A percentile compares a stretch with the other conserved stretches of the same genome.
These are phyloP conservation scores for Ascodesmis nigricans DNA, from an alignment of 495 filamentous ascomycete species.

Conservation along the genomic window DNA sequence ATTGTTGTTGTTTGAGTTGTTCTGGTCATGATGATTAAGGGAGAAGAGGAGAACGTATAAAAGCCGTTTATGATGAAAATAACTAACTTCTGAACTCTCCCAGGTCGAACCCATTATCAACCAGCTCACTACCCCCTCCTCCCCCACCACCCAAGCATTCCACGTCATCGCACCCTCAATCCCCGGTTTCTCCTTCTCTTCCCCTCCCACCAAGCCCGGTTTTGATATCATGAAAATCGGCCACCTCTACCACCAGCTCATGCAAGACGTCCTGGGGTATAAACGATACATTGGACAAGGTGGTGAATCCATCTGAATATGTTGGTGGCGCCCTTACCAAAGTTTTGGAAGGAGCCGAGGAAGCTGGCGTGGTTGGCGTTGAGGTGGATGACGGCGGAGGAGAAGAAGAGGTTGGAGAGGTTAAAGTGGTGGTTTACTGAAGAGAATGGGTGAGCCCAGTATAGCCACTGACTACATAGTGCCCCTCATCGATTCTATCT, in stretches of 20 bases:
- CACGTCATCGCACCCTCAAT: constrained; percentile 48
- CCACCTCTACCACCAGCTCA: constrained; percentile 38
- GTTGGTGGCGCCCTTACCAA: constrained; percentile 24
- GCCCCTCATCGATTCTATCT: no score
- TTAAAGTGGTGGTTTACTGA: constrained; percentile 8
- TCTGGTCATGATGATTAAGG: no score
- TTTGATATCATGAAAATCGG: constrained; percentile 41
- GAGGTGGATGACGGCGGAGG: constrained; percentile 21
- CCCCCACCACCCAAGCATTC: constrained; percentile 32
- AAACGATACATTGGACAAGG: constrained; percentile 41
- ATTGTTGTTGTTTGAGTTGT: no score
- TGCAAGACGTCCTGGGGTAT: constrained; percentile 42
- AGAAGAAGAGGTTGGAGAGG: constrained; percentile 11
- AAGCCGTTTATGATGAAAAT: no score
- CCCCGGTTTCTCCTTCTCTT: constrained; percentile 51
- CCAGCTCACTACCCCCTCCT: constrained; percentile 29
- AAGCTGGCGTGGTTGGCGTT: constrained; percentile 5
- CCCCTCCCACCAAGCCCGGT: constrained; percentile 30
- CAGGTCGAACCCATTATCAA: constrained; percentile 40
- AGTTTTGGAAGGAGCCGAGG: constrained; percentile 8
- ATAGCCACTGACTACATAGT: no score
- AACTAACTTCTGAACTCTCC: no score
- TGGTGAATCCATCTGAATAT: constrained; percentile 52
- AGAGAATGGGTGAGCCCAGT: constrained; percentile 6
- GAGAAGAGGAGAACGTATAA: no score